phyloP scores from a whole-genome alignment of 2,329 filamentous ascomycete genomes.

The Aspergillus cejpii region DNA sequence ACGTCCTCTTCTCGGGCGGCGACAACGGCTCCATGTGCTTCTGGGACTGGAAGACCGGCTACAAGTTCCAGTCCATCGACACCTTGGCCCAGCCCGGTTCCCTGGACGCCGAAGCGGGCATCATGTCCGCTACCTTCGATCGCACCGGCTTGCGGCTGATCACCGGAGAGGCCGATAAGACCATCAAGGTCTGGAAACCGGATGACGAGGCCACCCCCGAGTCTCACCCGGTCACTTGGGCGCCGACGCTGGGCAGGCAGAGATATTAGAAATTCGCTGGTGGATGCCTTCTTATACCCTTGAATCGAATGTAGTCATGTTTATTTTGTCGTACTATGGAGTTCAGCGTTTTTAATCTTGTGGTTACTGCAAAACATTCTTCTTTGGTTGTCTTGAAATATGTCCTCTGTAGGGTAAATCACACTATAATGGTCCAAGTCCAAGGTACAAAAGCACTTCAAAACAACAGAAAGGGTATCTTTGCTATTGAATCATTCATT shows the following conservation, averaged over 20 bases:
- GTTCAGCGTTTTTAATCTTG: conserved; percentile 23
- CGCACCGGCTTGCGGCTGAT: conserved; percentile 81
- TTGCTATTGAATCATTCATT: background rate
- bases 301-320: conserved; percentile 15
- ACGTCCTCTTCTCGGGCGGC: conserved; percentile 87
- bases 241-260: conserved; percentile 67
- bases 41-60: conserved; percentile 98
- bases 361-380: conserved; percentile 8
- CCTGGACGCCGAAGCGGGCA: conserved; percentile 84
- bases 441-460: background rate
- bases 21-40: conserved; percentile 96
- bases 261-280: conserved; percentile 55
- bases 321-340: conserved; percentile 20
- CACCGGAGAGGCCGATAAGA: conserved; percentile 94
- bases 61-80: conserved; percentile 83
- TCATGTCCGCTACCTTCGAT: conserved; percentile 93
- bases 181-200: conserved; percentile 95
- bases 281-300: conserved; percentile 13
- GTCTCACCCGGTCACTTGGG: conserved; percentile 88
- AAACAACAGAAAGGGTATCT: conserved; percentile 5
- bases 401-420: background rate
- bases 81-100: conserved; percentile 91
- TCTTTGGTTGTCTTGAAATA: too few relatives aligned
- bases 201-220: conserved; percentile 88
- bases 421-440: background rate